A percentile compares a stretch with the other conserved stretches of the same genome.
phyloP scores from a whole-genome alignment of 306 rosid species.

The Vachellia collinsii region DNA sequence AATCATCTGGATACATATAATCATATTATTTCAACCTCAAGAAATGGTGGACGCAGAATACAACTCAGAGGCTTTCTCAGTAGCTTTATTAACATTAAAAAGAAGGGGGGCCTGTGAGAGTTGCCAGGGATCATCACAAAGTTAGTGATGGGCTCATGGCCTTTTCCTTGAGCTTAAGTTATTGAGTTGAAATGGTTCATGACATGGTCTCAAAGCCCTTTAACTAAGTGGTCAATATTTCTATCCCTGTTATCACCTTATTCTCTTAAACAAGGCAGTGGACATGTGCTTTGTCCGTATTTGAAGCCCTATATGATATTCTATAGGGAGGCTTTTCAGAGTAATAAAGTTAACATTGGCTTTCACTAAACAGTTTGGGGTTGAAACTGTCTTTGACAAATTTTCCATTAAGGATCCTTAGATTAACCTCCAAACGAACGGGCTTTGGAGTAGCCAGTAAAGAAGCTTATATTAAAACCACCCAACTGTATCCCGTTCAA shows the following conservation, averaged over 20 bases:
- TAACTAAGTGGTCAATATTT: neutral
- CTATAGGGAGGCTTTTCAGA: neutral
- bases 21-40: conserved; percentile 25
- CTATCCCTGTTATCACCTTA: neutral
- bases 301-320: neutral
- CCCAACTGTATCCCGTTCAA: conserved; percentile 20
- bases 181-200: neutral
- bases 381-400: neutral
- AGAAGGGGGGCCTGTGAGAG: neutral
- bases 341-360: neutral
- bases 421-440: conserved; percentile 8
- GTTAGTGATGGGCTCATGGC: neutral
- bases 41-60: conserved; percentile 3
- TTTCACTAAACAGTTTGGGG: neutral
- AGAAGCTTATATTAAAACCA: conserved; percentile 1
- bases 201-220: neutral
- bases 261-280: neutral
- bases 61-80: neutral
- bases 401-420: conserved; percentile 30
- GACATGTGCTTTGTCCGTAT: neutral
- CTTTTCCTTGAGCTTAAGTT: neutral
- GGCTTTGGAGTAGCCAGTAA: neutral
- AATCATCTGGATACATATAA: conserved; percentile 59
- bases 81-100: neutral
- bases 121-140: neutral